Evolutionary conservation across 129 eudicot genomes (phyloP).

Genomic region (Chrysanthemum lavandulifolium): DNA sequence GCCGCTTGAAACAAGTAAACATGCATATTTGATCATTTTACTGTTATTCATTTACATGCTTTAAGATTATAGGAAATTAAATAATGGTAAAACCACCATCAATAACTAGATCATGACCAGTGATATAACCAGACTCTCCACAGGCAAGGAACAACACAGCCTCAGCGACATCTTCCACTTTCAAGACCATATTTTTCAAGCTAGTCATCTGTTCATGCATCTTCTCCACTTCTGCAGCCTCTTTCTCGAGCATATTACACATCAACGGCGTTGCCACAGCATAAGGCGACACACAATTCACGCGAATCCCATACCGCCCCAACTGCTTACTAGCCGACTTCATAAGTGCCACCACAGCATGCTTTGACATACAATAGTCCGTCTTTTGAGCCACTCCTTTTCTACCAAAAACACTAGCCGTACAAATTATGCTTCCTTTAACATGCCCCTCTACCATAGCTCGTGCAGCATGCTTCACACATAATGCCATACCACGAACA

Average conservation of each 20-base stretch:
- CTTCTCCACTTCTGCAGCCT: slow-evolving; percentile 4
- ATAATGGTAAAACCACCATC: slow-evolving; percentile 13
- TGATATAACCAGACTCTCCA: neutral
- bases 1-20: too few relatives aligned
- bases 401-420: slow-evolving; percentile 1
- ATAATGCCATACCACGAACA: neutral
- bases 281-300: slow-evolving; percentile 7
- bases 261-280: slow-evolving; percentile 10
- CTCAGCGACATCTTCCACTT: slow-evolving; percentile 3
- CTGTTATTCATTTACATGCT: too few relatives aligned
- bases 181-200: neutral
- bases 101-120: slow-evolving; percentile 12
- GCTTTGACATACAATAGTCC: slow-evolving; percentile 16
- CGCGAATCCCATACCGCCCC: slow-evolving; percentile 7
- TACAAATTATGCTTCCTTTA: neutral
- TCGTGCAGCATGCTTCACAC: slow-evolving; percentile 1
- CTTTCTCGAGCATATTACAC: neutral
- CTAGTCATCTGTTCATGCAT: neutral
- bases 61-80: too few relatives aligned
- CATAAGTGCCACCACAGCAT: slow-evolving; percentile 1
- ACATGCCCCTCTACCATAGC: slow-evolving; percentile 8
- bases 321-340: slow-evolving; percentile 6
- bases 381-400: neutral
- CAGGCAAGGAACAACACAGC: slow-evolving; percentile 15
- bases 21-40: too few relatives aligned